These are phyloP conservation scores for Myriosclerotinia duriaeana DNA, from an alignment of 2,329 filamentous ascomycete genomes.

Conservation along the genomic window DNA sequence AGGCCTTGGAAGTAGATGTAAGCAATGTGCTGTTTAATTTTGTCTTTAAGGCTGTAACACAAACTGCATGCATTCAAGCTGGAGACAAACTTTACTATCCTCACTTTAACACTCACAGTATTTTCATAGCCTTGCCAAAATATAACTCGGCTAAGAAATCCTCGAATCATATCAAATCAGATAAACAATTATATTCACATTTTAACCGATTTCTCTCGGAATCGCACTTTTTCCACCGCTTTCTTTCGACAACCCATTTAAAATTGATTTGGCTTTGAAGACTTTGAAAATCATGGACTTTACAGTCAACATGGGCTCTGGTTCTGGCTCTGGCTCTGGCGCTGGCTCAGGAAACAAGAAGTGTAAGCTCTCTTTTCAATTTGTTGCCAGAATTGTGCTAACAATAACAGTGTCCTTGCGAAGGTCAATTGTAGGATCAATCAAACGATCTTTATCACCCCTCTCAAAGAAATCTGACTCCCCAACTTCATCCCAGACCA, in stretches of 20 bases:
- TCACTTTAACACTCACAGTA: neutral
- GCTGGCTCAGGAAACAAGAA: constrained; percentile 1
- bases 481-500: neutral
- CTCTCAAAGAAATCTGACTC: constrained; percentile 3
- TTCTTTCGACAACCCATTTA: neutral
- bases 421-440: constrained; percentile 21
- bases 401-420: constrained; percentile 17
- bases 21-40: neutral
- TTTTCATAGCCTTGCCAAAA: neutral
- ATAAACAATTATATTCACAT: neutral
- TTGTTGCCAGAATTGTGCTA: neutral
- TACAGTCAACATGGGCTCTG: neutral
- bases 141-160: neutral
- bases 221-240: neutral
- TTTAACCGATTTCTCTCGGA: neutral
- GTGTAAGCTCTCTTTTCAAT: neutral
- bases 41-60: neutral
- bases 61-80: constrained; percentile 5
- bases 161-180: neutral
- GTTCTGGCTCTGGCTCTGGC: no score
- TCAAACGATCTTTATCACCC: constrained; percentile 18
- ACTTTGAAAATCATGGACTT: neutral
- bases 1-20: neutral
- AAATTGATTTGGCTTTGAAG: neutral
- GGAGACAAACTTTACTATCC: neutral